phyloP scores from a whole-genome alignment of 2,329 filamentous ascomycete genomes.

The Colletotrichum simmondsii region DNA sequence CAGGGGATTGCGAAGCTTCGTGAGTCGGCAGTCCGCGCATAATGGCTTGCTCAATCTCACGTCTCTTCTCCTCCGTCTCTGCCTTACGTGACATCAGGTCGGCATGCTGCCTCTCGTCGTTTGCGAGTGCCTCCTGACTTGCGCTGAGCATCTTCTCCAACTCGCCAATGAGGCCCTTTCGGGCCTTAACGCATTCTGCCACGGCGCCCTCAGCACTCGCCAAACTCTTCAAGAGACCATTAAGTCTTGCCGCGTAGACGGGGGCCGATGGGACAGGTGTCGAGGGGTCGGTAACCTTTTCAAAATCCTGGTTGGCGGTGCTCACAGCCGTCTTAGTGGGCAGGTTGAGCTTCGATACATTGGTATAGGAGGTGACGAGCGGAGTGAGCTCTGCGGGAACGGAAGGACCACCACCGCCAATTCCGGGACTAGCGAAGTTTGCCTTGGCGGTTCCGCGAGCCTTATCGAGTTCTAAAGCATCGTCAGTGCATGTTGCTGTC shows the following conservation, averaged over 20 bases:
- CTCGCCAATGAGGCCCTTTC: slow-evolving; percentile 79
- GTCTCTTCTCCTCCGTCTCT: slow-evolving; percentile 84
- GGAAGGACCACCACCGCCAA: slow-evolving; percentile 63
- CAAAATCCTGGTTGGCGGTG: slow-evolving; percentile 83
- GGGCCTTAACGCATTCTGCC: slow-evolving; percentile 87
- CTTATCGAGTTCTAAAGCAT: slow-evolving; percentile 69
- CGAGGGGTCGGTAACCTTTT: slow-evolving; percentile 81
- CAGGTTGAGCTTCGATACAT: slow-evolving; percentile 77
- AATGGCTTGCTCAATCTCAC: slow-evolving; percentile 90
- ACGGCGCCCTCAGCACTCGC: slow-evolving; percentile 91
- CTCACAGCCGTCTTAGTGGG: slow-evolving; percentile 74
- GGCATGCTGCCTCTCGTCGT: slow-evolving; percentile 74
- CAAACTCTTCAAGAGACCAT: slow-evolving; percentile 88
- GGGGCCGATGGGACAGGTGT: slow-evolving; percentile 80
- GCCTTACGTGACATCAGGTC: slow-evolving; percentile 74
- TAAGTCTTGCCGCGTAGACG: slow-evolving; percentile 90
- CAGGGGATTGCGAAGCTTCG: slow-evolving; percentile 60
- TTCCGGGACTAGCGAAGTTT: slow-evolving; percentile 72
- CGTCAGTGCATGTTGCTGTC: slow-evolving; percentile 32
- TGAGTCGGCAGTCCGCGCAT: slow-evolving; percentile 80
- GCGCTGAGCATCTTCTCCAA: slow-evolving; percentile 84
- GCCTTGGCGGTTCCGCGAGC: slow-evolving; percentile 63
- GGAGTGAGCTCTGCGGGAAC: slow-evolving; percentile 82
- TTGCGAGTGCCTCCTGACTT: slow-evolving; percentile 75
- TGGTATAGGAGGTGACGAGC: slow-evolving; percentile 79